phyloP scores from a whole-genome alignment of 2,329 filamentous ascomycete species.

The Fusarium verticillioides region DNA sequence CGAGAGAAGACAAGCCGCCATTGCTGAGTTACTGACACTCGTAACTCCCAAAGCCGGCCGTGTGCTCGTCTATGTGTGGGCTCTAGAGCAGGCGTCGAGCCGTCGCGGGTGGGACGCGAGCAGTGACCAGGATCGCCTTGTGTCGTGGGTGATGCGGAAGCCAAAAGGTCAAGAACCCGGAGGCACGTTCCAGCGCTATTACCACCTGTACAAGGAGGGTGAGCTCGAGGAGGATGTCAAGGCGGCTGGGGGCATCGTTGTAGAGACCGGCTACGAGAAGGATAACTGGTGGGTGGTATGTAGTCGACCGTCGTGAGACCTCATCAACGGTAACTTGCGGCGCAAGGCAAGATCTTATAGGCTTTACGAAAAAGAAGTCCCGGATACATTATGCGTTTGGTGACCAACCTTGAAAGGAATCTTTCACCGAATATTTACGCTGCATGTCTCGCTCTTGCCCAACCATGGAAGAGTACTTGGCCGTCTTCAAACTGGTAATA shows the following conservation, averaged over 20 bases:
- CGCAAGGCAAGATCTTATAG: slow-evolving; percentile 12
- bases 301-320: slow-evolving; percentile 43
- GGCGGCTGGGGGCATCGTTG: slow-evolving; percentile 77
- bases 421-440: slow-evolving; percentile 13
- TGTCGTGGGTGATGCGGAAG: slow-evolving; percentile 84
- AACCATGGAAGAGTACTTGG: slow-evolving; percentile 11
- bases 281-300: slow-evolving; percentile 97
- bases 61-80: slow-evolving; percentile 92
- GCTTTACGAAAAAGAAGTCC: slow-evolving; percentile 8
- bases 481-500: slow-evolving; percentile 7
- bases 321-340: slow-evolving; percentile 10
- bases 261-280: slow-evolving; percentile 90
- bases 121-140: slow-evolving; percentile 89
- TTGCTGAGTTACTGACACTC: slow-evolving; percentile 76
- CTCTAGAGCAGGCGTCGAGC: slow-evolving; percentile 88
- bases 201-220: slow-evolving; percentile 88
- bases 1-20: slow-evolving; percentile 76
- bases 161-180: slow-evolving; percentile 50
- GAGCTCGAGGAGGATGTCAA: slow-evolving; percentile 86
- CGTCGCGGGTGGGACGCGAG: slow-evolving; percentile 89
- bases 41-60: slow-evolving; percentile 71
- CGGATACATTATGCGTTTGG: background rate
- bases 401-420: slow-evolving; percentile 5
- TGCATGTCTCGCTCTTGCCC: slow-evolving; percentile 14
- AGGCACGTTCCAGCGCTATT: slow-evolving; percentile 86